A percentile compares a stretch with the other conserved stretches of the same genome.
Conservation (phyloP, 2,329 filamentous ascomycete genomes). For the Alternaria longipes region DNA sequence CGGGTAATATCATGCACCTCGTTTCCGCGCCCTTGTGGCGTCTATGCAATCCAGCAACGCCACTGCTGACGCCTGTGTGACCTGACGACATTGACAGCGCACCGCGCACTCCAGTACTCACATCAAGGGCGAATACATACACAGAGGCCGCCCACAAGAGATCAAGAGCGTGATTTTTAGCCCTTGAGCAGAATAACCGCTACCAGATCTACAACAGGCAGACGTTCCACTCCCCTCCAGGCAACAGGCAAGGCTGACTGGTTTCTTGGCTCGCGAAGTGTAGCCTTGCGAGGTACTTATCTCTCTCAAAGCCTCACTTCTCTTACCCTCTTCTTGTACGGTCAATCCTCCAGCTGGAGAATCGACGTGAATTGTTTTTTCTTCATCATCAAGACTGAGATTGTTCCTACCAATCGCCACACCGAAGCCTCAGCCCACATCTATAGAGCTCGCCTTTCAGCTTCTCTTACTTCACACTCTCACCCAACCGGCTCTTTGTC, state of each 20-base stretch:
- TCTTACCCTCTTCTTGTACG: not conserved
- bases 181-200: not conserved
- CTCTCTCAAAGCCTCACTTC: not conserved
- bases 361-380: not conserved
- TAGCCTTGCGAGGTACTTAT: slow-evolving; percentile 2
- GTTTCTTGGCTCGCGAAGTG: slow-evolving; percentile 3
- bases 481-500: too few relatives aligned
- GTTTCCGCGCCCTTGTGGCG: not conserved
- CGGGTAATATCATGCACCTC: not conserved
- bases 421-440: not conserved
- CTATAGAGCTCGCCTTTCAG: not conserved
- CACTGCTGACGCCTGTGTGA: slow-evolving; percentile 2
- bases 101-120: not conserved
- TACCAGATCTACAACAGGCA: slow-evolving; percentile 8
- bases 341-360: not conserved
- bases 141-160: not conserved
- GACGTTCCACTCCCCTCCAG: slow-evolving; percentile 7
- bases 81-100: slow-evolving; percentile 7
- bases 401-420: not conserved
- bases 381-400: not conserved
- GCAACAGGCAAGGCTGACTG: slow-evolving; percentile 20
- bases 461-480: not conserved
- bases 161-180: not conserved
- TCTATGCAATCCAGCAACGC: not conserved
- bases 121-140: not conserved